phyloP scores from a whole-genome alignment of 495 filamentous ascomycete genomes.

The Aspergillus wentii region DNA sequence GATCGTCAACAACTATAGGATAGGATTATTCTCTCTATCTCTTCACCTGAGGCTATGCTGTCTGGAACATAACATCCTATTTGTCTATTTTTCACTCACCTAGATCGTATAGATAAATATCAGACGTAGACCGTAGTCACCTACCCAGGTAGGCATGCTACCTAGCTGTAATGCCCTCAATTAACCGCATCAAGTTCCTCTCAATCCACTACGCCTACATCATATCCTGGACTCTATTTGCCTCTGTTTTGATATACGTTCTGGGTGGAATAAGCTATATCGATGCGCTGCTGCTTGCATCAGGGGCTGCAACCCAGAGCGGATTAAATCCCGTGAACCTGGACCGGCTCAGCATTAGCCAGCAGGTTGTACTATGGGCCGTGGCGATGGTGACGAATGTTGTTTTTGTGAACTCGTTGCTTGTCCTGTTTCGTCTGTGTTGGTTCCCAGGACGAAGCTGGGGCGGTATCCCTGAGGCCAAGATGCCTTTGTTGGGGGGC shows the following conservation, averaged over 20 bases:
- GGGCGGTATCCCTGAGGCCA: slow-evolving; percentile 44
- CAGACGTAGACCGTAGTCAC: no score
- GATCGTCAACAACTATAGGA: no score
- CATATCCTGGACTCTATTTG: slow-evolving; percentile 55
- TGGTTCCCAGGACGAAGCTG: slow-evolving; percentile 89
- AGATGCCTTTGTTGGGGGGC: slow-evolving; percentile 11
- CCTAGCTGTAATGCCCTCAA: no score
- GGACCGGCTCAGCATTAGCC: slow-evolving; percentile 63
- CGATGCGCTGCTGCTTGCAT: slow-evolving; percentile 79
- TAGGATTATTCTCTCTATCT: no score
- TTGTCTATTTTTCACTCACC: no score
- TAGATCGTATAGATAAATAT: no score
- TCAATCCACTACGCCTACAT: slow-evolving; percentile 76
- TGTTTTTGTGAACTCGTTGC: slow-evolving; percentile 73
- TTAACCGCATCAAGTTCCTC: no score
- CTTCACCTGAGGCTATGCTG: no score
- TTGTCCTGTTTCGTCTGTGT: slow-evolving; percentile 82
- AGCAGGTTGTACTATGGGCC: slow-evolving; percentile 61
- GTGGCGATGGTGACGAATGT: slow-evolving; percentile 69
- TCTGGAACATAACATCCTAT: no score
- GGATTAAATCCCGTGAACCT: slow-evolving; percentile 76
- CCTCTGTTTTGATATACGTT: slow-evolving; percentile 64
- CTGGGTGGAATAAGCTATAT: slow-evolving; percentile 58
- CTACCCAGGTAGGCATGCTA: no score
- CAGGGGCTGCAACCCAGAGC: slow-evolving; percentile 74